Percentiles rank a stretch among this genome's conserved stretches.
Evolutionary conservation across 352 stramenopile genomes (phyloP).

Genomic region (Plasmopara halstedii): DNA sequence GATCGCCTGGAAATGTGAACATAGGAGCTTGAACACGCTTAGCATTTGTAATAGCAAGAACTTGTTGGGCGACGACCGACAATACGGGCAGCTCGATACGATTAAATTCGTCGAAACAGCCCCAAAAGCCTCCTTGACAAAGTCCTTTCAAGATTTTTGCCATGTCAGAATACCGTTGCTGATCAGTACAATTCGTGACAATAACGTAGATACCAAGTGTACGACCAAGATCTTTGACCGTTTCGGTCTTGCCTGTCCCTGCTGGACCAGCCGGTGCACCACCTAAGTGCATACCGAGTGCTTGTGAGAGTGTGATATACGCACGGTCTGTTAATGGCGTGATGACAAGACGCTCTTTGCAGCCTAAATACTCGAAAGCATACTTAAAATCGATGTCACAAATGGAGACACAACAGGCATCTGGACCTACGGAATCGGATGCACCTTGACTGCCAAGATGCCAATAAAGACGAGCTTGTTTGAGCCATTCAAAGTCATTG

Average conservation of each 20-base stretch:
- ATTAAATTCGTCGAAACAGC: constrained; percentile 92
- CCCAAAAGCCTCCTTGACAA: constrained; percentile 87
- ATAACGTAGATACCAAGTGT: constrained; percentile 88
- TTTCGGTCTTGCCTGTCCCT: constrained; percentile 90
- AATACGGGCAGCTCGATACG: constrained; percentile 89
- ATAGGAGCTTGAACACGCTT: constrained; percentile 41
- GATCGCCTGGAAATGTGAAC: constrained; percentile 65
- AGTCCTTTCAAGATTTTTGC: constrained; percentile 91
- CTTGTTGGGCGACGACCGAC: constrained; percentile 89
- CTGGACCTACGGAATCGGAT: constrained; percentile 84
- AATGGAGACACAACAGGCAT: constrained; percentile 92
- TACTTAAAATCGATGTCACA: constrained; percentile 89
- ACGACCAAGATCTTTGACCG: constrained; percentile 86
- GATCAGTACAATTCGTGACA: constrained; percentile 91
- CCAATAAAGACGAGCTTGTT: constrained; percentile 79
- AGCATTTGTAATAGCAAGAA: constrained; percentile 80
- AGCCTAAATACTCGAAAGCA: constrained; percentile 92
- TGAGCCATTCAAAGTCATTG: constrained; percentile 81
- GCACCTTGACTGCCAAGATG: constrained; percentile 28
- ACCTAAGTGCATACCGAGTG: constrained; percentile 84
- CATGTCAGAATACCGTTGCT: constrained; percentile 89
- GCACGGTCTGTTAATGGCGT: constrained; percentile 88
- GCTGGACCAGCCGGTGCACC: constrained; percentile 79
- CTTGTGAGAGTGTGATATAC: constrained; percentile 88
- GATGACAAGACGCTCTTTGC: constrained; percentile 84